These are phyloP conservation scores for Rehmannia glutinosa DNA, from an alignment of 257 asterid genomes.

Conservation along the genomic window DNA sequence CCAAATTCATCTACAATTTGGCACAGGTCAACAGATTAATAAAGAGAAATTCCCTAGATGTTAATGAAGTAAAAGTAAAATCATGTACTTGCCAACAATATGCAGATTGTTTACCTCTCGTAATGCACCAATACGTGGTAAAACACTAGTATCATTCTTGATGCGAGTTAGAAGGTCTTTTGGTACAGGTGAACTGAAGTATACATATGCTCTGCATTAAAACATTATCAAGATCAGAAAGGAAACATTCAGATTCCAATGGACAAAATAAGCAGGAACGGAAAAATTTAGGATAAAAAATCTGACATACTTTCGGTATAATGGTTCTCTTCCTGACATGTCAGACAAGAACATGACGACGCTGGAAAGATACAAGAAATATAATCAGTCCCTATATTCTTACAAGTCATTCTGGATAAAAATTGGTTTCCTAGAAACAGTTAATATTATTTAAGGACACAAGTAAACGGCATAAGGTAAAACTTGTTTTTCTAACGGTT, in stretches of 20 bases:
- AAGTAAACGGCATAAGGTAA: neutral
- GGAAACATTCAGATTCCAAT: conserved; percentile 14
- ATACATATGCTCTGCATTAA: conserved; percentile 80
- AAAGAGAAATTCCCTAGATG: conserved; percentile 3
- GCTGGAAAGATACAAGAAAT: conserved; percentile 44
- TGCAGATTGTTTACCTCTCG: conserved; percentile 59
- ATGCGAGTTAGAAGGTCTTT: conserved; percentile 76
- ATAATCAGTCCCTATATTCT: conserved; percentile 34
- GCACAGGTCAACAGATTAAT: conserved; percentile 14
- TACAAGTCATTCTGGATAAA: conserved; percentile 8
- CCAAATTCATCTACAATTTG: conserved; percentile 84
- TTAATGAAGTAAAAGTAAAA: neutral
- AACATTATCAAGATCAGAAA: conserved; percentile 15
- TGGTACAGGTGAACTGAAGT: conserved; percentile 79
- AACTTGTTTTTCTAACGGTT: neutral
- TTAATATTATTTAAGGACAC: neutral
- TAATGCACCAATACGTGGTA: conserved; percentile 97
- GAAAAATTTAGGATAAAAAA: neutral
- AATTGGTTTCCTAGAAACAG: conserved; percentile 2
- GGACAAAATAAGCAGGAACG: neutral
- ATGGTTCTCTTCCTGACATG: conserved; percentile 99
- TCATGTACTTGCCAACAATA: conserved; percentile 10
- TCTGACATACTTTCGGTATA: conserved; percentile 74
- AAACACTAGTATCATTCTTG: conserved; percentile 84
- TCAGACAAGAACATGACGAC: conserved; percentile 94